A percentile compares a stretch with the other conserved stretches of the same genome.
These are phyloP conservation scores for Solanum hybrid DNA, from an alignment of 305 asterid species.

Conservation along the genomic window DNA sequence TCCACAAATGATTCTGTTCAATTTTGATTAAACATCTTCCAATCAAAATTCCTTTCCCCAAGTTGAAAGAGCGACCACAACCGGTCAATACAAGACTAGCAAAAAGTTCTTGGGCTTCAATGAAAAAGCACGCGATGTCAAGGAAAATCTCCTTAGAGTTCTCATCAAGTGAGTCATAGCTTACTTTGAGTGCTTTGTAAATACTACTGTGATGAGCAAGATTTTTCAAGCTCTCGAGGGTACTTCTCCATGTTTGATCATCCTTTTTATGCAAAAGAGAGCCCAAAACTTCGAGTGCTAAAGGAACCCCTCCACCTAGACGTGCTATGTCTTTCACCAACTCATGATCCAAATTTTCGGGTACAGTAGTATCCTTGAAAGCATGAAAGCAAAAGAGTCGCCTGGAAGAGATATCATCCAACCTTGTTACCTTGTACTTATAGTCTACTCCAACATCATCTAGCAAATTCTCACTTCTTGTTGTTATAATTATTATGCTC, in stretches of 20 bases:
- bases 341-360: not conserved
- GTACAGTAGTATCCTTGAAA: not conserved
- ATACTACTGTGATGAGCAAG: not conserved
- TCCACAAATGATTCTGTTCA: not conserved
- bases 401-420: not conserved
- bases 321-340: not conserved
- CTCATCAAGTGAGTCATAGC: not conserved
- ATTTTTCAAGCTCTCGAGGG: not conserved
- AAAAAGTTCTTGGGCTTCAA: not conserved
- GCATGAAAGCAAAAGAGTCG: slow-evolving; percentile 4
- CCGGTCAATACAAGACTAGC: not conserved
- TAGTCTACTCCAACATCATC: not conserved
- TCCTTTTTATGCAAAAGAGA: not conserved
- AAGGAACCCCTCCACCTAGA: slow-evolving; percentile 6
- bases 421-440: not conserved
- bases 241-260: not conserved
- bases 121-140: not conserved
- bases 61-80: not conserved
- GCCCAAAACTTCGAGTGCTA: slow-evolving; percentile 1
- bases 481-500: not conserved
- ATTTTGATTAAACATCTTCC: not conserved
- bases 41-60: not conserved
- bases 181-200: not conserved
- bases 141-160: not conserved
- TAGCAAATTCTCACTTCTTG: not conserved